Conservation (phyloP, 306 rosid genomes). For the Vicia villosa region DNA sequence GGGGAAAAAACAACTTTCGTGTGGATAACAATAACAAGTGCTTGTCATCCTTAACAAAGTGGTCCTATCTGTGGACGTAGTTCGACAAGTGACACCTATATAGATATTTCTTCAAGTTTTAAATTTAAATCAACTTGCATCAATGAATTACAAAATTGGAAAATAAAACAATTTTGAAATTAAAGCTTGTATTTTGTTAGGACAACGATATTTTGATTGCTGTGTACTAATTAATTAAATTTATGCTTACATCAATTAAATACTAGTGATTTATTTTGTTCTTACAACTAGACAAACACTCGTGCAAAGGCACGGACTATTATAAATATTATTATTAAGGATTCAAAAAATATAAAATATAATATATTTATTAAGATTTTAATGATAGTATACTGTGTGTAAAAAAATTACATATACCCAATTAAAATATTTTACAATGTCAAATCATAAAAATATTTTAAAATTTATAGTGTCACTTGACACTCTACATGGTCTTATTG, state of each 20-base stretch:
- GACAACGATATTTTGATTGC: neutral
- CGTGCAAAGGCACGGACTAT: too few species aligned
- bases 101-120: conserved; percentile 32
- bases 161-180: neutral
- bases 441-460: too few species aligned
- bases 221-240: neutral
- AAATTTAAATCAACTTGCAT: neutral
- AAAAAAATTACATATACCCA: too few species aligned
- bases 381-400: too few species aligned
- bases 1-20: conserved; percentile 40
- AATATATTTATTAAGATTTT: too few species aligned
- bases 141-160: neutral
- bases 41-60: conserved; percentile 31
- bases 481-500: too few species aligned
- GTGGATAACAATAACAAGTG: conserved; percentile 58
- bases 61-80: conserved; percentile 46
- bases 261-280: too few species aligned
- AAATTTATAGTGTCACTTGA: too few species aligned
- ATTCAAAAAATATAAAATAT: too few species aligned
- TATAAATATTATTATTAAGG: too few species aligned
- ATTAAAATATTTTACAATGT: too few species aligned
- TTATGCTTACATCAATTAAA: neutral
- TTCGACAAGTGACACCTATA: conserved; percentile 29
- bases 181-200: neutral
- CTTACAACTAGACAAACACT: too few species aligned